These are phyloP conservation scores for Talaromyces funiculosus DNA, from an alignment of 2,329 filamentous ascomycete genomes.

Conservation along the genomic window DNA sequence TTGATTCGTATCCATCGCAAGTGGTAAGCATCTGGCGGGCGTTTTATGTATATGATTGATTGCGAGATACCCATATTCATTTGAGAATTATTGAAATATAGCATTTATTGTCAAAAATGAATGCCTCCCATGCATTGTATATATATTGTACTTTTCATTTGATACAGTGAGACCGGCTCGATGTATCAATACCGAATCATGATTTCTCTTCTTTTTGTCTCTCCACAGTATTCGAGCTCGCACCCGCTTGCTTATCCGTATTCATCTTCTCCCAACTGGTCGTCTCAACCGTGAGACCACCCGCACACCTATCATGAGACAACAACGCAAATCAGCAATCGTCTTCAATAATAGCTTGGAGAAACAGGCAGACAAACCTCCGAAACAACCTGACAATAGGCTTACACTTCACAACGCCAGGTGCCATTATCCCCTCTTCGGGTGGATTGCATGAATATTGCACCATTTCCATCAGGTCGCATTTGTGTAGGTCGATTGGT, in stretches of 20 bases:
- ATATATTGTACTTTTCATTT: conserved; percentile 9
- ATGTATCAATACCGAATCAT: background rate
- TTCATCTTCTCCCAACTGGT: conserved; percentile 50
- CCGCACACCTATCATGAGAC: conserved; percentile 38
- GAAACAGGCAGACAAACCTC: conserved; percentile 36
- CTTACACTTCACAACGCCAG: conserved; percentile 47
- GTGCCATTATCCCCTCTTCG: conserved; percentile 35
- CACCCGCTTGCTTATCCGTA: background rate
- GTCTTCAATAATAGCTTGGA: background rate
- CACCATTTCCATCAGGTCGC: conserved; percentile 53
- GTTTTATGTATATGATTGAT: conserved; percentile 9
- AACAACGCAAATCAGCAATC: conserved; percentile 3
- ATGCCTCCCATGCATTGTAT: conserved; percentile 15
- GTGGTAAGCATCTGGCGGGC: background rate
- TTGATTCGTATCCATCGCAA: background rate
- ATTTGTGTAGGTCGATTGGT: conserved; percentile 49
- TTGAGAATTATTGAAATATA: conserved; percentile 1
- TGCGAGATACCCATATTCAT: conserved; percentile 11
- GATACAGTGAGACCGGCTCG: background rate
- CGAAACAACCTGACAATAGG: conserved; percentile 56
- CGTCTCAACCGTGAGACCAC: conserved; percentile 56
- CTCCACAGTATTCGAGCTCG: background rate
- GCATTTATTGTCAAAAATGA: background rate
- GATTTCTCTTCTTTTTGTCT: background rate
- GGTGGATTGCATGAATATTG: conserved; percentile 59